These are phyloP conservation scores for Saccharum hybrid DNA, from an alignment of 202 grass and related monocot genomes.

Conservation along the genomic window DNA sequence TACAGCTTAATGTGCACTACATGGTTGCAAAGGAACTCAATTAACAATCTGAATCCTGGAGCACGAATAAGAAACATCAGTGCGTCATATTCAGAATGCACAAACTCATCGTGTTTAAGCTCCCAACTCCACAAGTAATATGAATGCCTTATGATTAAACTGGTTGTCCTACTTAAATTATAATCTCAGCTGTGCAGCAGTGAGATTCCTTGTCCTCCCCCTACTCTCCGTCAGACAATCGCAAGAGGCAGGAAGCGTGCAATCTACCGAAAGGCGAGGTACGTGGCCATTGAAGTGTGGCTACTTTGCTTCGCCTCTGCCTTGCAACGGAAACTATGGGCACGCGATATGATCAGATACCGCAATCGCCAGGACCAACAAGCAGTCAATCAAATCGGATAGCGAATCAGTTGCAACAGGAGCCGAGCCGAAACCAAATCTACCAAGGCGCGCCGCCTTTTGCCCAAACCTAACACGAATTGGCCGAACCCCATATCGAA, in stretches of 20 bases:
- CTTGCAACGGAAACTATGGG: background rate
- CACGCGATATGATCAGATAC: background rate
- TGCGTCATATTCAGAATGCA: background rate
- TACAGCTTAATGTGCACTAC: background rate
- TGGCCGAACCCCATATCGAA: background rate
- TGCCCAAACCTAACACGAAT: conserved; percentile 49
- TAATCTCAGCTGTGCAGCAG: background rate
- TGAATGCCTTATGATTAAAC: background rate
- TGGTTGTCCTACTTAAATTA: background rate
- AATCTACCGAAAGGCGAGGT: background rate
- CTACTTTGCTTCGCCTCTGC: background rate
- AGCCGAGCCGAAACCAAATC: conserved; percentile 17
- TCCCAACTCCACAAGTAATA: background rate
- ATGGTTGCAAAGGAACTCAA: background rate
- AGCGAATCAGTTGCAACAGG: background rate
- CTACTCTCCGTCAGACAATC: background rate
- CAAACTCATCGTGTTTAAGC: background rate
- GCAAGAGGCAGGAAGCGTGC: background rate
- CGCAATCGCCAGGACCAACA: background rate
- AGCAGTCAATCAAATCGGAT: background rate
- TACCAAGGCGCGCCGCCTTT: conserved; percentile 19
- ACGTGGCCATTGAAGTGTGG: background rate
- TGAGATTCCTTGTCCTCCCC: background rate
- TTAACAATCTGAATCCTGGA: background rate
- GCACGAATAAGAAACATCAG: background rate